A percentile compares a stretch with the other conserved stretches of the same genome.
Evolutionary conservation across 106 monocot genomes (phyloP).

Genomic region (Acanthochlamys bracteata): DNA sequence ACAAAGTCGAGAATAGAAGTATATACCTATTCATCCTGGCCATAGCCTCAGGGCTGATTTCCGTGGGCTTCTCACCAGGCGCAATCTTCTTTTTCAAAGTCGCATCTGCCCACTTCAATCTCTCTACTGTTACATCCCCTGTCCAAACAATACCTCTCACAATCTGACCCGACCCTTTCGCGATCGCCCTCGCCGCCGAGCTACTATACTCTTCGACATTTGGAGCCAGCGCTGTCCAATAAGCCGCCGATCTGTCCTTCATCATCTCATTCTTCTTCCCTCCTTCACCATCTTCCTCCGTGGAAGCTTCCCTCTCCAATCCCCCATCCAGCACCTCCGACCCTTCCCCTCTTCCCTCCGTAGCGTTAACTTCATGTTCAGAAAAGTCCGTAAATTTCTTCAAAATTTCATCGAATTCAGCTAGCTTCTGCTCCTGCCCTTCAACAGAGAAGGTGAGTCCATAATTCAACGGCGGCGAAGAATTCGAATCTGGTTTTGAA

Average conservation of each 20-base stretch:
- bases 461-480: conserved; percentile 43
- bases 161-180: conserved; percentile 59
- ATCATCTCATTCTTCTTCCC: conserved; percentile 50
- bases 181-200: conserved; percentile 51
- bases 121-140: conserved; percentile 79
- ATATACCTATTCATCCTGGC: conserved; percentile 66
- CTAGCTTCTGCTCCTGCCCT: conserved; percentile 49
- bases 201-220: conserved; percentile 94
- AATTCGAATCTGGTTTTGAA: conserved; percentile 11
- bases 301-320: conserved; percentile 35
- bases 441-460: conserved; percentile 80
- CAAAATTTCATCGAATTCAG: conserved; percentile 47
- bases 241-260: conserved; percentile 69
- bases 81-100: conserved; percentile 54
- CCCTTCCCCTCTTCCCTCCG: neutral
- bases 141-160: conserved; percentile 89
- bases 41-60: conserved; percentile 61
- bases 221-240: conserved; percentile 94
- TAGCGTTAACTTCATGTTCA: conserved; percentile 37
- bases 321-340: conserved; percentile 41
- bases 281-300: conserved; percentile 28
- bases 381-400: conserved; percentile 56
- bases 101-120: conserved; percentile 78
- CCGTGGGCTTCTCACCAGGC: conserved; percentile 29
- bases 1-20: neutral